These are phyloP conservation scores for Meripilus lineatus DNA, from an alignment of 1,284 basidiomycete species.

Conservation along the genomic window DNA sequence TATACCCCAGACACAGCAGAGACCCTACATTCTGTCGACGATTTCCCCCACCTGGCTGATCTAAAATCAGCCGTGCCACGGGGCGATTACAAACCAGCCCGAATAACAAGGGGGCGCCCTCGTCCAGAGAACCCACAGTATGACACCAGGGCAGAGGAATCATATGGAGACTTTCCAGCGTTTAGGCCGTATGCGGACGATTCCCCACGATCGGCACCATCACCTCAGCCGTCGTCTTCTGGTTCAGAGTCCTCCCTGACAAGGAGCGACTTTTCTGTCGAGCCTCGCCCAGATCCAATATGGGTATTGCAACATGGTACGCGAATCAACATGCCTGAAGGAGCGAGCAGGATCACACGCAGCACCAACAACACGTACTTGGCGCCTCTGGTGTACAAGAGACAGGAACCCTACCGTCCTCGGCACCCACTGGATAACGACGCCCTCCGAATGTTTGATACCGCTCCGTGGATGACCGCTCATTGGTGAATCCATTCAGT, in stretches of 20 bases:
- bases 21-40: slow-evolving; percentile 1
- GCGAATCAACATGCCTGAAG: not conserved
- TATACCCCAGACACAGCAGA: slow-evolving; percentile 6
- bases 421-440: slow-evolving; percentile 31
- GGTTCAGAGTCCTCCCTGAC: too few relatives aligned
- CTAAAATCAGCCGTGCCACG: not conserved
- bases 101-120: slow-evolving; percentile 1
- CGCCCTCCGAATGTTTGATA: slow-evolving; percentile 24
- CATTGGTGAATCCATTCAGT: too few relatives aligned
- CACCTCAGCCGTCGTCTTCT: not conserved
- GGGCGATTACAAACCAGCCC: slow-evolving; percentile 5
- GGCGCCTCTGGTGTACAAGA: slow-evolving; percentile 26
- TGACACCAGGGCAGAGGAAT: too few relatives aligned
- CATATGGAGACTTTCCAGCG: too few relatives aligned
- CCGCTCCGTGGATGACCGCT: slow-evolving; percentile 6
- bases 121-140: not conserved
- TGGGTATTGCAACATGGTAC: slow-evolving; percentile 13
- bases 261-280: not conserved
- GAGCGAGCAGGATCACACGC: not conserved
- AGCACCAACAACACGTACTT: slow-evolving; percentile 11
- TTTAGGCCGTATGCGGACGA: too few relatives aligned
- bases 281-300: slow-evolving; percentile 8
- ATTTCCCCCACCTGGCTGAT: not conserved
- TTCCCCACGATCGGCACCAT: not conserved
- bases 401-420: slow-evolving; percentile 23